phyloP scores from a whole-genome alignment of 2,329 filamentous ascomycete genomes.

The Colletotrichum euphorbiae region DNA sequence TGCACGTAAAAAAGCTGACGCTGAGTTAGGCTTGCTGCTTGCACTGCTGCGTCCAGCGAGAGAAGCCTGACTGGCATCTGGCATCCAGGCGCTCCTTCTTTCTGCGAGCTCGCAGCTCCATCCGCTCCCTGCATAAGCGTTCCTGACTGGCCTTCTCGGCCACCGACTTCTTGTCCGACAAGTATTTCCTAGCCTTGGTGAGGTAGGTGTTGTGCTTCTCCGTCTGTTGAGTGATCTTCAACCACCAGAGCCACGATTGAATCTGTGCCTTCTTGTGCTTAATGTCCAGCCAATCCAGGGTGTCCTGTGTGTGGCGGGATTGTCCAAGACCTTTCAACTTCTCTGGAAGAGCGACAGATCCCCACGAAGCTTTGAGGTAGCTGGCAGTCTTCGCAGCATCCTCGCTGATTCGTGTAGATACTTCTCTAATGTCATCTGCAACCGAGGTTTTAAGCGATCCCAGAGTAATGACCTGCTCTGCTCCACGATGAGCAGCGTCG shows the following conservation, averaged over 20 bases:
- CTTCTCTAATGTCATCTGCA: constrained; percentile 12
- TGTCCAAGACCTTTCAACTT: constrained; percentile 47
- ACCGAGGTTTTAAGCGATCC: constrained; percentile 16
- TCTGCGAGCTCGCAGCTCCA: constrained; percentile 45
- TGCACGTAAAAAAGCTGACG: constrained; percentile 11
- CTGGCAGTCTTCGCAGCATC: constrained; percentile 19
- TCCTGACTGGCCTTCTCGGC: constrained; percentile 47
- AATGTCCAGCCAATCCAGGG: constrained; percentile 57
- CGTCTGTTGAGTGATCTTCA: constrained; percentile 62
- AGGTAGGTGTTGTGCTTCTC: constrained; percentile 60
- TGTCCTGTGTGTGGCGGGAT: constrained; percentile 46
- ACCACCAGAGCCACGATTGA: constrained; percentile 67
- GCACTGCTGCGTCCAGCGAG: constrained; percentile 41
- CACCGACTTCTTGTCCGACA: constrained; percentile 28
- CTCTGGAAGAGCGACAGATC: constrained; percentile 41
- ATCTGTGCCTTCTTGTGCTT: constrained; percentile 66
- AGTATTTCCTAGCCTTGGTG: constrained; percentile 54
- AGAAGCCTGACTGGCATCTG: constrained; percentile 39
- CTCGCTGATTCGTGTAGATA: constrained; percentile 23
- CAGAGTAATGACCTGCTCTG: constrained; percentile 32
- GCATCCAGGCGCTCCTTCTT: constrained; percentile 44
- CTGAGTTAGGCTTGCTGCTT: constrained; percentile 30
- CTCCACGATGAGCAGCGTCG: constrained; percentile 50
- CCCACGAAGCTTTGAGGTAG: constrained; percentile 26
- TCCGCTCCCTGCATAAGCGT: constrained; percentile 45